These are phyloP conservation scores for Tuber calosporum DNA, from an alignment of 495 filamentous ascomycete genomes.

Conservation along the genomic window DNA sequence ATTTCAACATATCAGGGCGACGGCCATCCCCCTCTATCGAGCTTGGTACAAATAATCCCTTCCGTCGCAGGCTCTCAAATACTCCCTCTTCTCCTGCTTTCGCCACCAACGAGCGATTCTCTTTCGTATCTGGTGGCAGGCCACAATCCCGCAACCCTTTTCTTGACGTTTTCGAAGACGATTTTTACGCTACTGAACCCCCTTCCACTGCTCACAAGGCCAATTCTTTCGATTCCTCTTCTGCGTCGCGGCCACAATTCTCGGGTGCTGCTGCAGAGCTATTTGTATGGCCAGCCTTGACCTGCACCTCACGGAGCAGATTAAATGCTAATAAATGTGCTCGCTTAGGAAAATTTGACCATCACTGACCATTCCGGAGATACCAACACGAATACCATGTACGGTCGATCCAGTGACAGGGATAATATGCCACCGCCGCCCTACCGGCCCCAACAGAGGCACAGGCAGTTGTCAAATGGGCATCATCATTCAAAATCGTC, in stretches of 20 bases:
- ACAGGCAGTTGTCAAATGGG: conserved; percentile 23
- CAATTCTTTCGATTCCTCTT: conserved; percentile 51
- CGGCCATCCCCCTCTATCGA: conserved; percentile 48
- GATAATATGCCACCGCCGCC: conserved; percentile 42
- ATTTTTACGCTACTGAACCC: conserved; percentile 44
- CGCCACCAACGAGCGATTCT: conserved; percentile 46
- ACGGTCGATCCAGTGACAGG: conserved; percentile 1
- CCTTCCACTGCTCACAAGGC: conserved; percentile 48
- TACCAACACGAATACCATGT: conserved; percentile 10
- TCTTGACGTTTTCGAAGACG: conserved; percentile 62
- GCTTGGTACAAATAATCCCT: conserved; percentile 94
- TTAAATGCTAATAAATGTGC: conserved; percentile 13
- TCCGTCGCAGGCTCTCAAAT: conserved; percentile 62
- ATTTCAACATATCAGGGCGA: conserved; percentile 39
- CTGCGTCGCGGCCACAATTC: conserved; percentile 49
- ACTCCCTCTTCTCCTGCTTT: conserved; percentile 58
- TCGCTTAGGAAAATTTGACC: conserved; percentile 49
- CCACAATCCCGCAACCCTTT: conserved; percentile 88
- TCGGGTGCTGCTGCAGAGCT: conserved; percentile 68
- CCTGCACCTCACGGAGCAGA: conserved; percentile 17
- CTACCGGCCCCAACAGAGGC: conserved; percentile 11
- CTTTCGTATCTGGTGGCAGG: conserved; percentile 53
- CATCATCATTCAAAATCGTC: conserved; percentile 57
- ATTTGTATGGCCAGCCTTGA: conserved; percentile 63
- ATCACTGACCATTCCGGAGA: conserved; percentile 38